phyloP scores from a whole-genome alignment of 768 basidiomycete genomes.

The Mycena haematopus region DNA sequence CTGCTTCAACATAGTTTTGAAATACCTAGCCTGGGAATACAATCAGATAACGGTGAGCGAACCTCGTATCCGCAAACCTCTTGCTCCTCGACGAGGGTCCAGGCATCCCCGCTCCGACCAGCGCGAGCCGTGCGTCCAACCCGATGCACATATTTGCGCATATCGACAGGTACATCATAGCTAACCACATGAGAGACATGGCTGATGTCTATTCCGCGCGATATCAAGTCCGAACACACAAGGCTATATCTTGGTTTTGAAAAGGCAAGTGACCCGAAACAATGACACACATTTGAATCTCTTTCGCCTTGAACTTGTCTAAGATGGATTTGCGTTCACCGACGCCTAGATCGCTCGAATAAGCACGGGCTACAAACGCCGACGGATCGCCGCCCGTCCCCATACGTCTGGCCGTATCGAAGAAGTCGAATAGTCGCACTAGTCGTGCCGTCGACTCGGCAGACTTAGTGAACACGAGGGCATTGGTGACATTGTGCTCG shows the following conservation, averaged over 20 bases:
- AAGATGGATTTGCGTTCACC: conserved; percentile 79
- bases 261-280: background rate
- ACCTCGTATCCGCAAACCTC: conserved; percentile 51
- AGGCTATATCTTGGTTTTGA: conserved; percentile 56
- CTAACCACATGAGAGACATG: conserved; percentile 92
- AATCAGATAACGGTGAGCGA: conserved; percentile 8
- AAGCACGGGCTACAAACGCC: conserved; percentile 64
- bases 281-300: conserved; percentile 80
- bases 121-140: conserved; percentile 96
- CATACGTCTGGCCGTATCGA: conserved; percentile 51
- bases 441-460: conserved; percentile 89
- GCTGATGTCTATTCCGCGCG: conserved; percentile 94
- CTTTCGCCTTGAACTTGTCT: conserved; percentile 79
- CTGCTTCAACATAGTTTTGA: conserved; percentile 81
- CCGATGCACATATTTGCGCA: conserved; percentile 97
- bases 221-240: conserved; percentile 95
- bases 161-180: conserved; percentile 96
- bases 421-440: conserved; percentile 80
- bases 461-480: conserved; percentile 95
- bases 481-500: conserved; percentile 62
- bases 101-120: conserved; percentile 86
- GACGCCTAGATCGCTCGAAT: conserved; percentile 84
- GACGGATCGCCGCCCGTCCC: conserved; percentile 25
- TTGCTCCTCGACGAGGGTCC: conserved; percentile 96
- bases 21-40: conserved; percentile 74